Base-by-base conservation (phyloP, 352 stramenopile species). In the Pythium aphanidermatum region DNA sequence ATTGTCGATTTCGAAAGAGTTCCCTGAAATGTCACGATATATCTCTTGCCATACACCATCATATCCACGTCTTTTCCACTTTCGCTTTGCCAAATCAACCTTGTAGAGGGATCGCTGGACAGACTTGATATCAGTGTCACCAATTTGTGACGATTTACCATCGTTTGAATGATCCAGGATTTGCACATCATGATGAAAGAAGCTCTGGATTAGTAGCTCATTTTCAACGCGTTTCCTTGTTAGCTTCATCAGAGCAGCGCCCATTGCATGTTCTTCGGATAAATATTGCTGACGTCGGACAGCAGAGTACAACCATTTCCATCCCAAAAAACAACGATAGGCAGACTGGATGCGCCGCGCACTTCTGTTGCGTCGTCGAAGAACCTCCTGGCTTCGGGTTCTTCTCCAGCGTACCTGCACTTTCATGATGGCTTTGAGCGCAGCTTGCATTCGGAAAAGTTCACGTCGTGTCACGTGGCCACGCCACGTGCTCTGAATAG, bases 21-120 rank as follows among this genome's bases (percentile, higher is more conserved):
- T 69, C 1, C 71, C 74, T 1, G 65, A 63, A 4, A 70, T 62
- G 33, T 74, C 60, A 12, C 64, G 67, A 50, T 73, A 88, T 6
- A 88, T 33, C 21, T 84, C 62, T 27, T 88, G 76, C 76, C 76
- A 88, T 20, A 85, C 49, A 1, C 76, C 76, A 17, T 84, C 67
- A 35, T 78, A 86, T 1, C 76, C 76, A 31, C 62, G 65, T 8
- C 71, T 63, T 19, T 67, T 80, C 73, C 73, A 83, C 9, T 41
- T 17, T 5, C 48, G 55, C 24, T 63, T 80, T 8, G 7, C 32
- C 3, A 50, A 17, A 12, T 83, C 61, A 2, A 67, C 27, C 24
- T 54, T 60, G 46, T 69, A 85, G 0, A 86, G 46, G 12, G 63
- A 51, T 4, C 61, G 51, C 28, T 77, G 44, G 5, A 84, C 67